Evolutionary conservation across 352 stramenopile genomes (phyloP), one percentile per base, ranked within the genome.

Genomic region (Peronospora farinosa): DNA sequence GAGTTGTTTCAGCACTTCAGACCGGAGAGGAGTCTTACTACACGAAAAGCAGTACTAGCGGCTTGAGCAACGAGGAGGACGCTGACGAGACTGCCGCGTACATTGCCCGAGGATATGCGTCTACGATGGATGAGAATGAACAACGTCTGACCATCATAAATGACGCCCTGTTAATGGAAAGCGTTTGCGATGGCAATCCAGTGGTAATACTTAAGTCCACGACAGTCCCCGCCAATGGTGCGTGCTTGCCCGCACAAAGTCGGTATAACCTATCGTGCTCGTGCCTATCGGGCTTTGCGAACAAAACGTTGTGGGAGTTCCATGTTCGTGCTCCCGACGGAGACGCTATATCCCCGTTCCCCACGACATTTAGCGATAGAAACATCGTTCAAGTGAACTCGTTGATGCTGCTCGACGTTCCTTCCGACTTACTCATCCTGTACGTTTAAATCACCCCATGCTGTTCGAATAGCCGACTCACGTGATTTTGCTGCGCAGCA

Each of bases 181-280:
- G 63, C 12, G 55, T 71, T 45, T 78, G 69, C 31, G 53, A 54
- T 39, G 63, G 69, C 16, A 40, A 61, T 28, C 65, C 69, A 2
- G 61, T 72, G 53, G 37, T 75, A 25, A 57, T 78, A 40, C 38
- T 63, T 40, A 72, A 72, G 56, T 67, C 69, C 11, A 40, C 56
- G 5, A 56, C 15, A 0, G 19, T 58, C 12, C 40, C 47, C 9
- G 19, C 54, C 16, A 79, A 79, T 45, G 54, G 60, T n/a, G 64
- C 40, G 2, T 79, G 69, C 38, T 47, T 71, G 36, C 33, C 44
- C 11, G 36, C 59, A 3, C 54, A 69, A 37, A 66, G 53, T 35
- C 44, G 33, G n/a, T 66, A 60, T 59, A 74, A 74, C 12, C 55
- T 79, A 13, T 79, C 69, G 42, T 79, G 69, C 36, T 55, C 66